These are phyloP conservation scores for Saraca asoca DNA, from an alignment of 331 rosid species.

Conservation along the genomic window DNA sequence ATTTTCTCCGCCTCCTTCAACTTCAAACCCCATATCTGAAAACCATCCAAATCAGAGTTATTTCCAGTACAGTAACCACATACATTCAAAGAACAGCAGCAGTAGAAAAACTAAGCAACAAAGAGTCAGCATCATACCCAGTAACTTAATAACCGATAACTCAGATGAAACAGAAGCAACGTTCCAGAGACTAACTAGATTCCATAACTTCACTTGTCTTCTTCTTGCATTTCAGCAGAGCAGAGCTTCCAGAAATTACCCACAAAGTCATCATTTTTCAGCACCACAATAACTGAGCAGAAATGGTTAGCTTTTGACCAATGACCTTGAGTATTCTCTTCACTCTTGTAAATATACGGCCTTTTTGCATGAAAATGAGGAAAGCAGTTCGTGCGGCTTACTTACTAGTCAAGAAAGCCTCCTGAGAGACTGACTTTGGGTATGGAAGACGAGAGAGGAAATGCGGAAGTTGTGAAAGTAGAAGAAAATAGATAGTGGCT, in stretches of 20 bases:
- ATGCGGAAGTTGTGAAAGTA: slow-evolving; percentile 71
- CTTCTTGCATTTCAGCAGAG: slow-evolving; percentile 39
- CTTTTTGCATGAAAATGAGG: slow-evolving; percentile 66
- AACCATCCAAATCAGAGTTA: slow-evolving; percentile 37
- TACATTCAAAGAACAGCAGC: slow-evolving; percentile 18
- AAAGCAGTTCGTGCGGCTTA: slow-evolving; percentile 48
- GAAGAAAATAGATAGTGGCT: slow-evolving; percentile 47
- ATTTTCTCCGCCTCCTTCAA: slow-evolving; percentile 47
- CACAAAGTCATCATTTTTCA: slow-evolving; percentile 49
- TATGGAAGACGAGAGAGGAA: slow-evolving; percentile 50
- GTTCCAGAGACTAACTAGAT: slow-evolving; percentile 37
- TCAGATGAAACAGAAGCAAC: slow-evolving; percentile 29
- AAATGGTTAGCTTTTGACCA: slow-evolving; percentile 55
- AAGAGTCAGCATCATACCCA: slow-evolving; percentile 43
- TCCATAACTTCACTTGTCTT: slow-evolving; percentile 40
- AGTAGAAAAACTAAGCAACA: slow-evolving; percentile 23
- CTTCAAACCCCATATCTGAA: slow-evolving; percentile 63
- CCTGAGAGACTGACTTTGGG: slow-evolving; percentile 29
- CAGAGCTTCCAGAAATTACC: slow-evolving; percentile 45
- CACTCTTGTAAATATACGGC: slow-evolving; percentile 40
- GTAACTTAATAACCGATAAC: slow-evolving; percentile 42
- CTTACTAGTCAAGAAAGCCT: slow-evolving; percentile 46
- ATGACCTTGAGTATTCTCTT: slow-evolving; percentile 39
- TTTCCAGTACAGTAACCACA: slow-evolving; percentile 33
- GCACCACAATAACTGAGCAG: slow-evolving; percentile 40